Conservation (phyloP, 2,329 filamentous ascomycete species). For the Beauveria sp. region DNA sequence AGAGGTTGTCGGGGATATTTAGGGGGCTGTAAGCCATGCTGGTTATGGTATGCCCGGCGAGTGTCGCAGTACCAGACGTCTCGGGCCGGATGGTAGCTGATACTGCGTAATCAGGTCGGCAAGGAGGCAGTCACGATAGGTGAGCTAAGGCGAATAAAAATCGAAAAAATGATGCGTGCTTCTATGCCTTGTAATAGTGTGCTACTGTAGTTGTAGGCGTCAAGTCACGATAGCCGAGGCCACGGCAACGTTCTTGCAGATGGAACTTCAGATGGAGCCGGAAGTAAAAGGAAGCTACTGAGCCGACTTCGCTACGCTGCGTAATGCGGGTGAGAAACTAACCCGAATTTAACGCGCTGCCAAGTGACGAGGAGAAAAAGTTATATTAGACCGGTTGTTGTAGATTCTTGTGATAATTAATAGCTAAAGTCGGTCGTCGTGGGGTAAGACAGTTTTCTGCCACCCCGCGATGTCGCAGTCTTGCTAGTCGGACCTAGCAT, state of each 20-base stretch:
- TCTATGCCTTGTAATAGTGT: no score
- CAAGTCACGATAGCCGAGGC: background rate
- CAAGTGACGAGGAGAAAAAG: background rate
- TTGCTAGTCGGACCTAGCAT: no score
- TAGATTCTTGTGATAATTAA: background rate
- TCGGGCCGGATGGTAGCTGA: background rate
- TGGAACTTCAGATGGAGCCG: constrained; percentile 1
- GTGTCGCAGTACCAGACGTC: background rate
- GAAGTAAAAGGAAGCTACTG: background rate
- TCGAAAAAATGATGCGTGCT: no score
- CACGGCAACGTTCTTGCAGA: background rate
- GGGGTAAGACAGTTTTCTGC: constrained; percentile 5
- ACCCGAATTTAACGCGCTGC: background rate
- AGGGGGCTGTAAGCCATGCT: constrained; percentile 10
- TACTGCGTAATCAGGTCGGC: background rate
- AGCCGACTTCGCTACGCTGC: background rate
- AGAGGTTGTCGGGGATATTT: constrained; percentile 10
- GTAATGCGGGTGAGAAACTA: background rate
- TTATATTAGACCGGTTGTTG: no score
- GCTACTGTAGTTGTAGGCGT: background rate
- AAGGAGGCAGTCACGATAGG: background rate
- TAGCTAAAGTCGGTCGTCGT: background rate
- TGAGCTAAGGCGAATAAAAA: no score
- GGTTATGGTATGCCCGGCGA: background rate
- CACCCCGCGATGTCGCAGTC: constrained; percentile 6